Evolutionary conservation across 176 grass and related monocot species (phyloP).

Genomic region (Oryza meyeriana): DNA sequence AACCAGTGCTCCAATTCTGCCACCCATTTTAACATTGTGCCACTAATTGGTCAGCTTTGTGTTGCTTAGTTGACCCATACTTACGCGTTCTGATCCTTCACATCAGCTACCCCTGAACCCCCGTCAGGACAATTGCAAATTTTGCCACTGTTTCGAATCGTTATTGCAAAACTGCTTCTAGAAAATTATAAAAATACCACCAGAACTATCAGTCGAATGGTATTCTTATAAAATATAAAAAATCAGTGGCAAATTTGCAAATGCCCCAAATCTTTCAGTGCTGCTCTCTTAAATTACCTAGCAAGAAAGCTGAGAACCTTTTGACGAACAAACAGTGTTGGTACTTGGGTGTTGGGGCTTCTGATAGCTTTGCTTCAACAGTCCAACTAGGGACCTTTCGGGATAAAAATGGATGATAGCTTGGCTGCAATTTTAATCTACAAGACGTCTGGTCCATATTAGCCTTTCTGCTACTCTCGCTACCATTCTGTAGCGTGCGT

Average conservation of each 20-base stretch:
- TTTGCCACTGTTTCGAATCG: no score
- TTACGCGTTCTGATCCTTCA: neutral
- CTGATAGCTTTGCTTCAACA: constrained; percentile 23
- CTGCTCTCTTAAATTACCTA: neutral
- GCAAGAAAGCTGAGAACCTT: neutral
- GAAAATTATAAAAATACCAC: no score
- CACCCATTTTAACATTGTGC: neutral
- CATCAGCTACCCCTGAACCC: neutral
- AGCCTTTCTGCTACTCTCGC: neutral
- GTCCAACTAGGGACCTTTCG: neutral
- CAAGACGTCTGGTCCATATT: neutral
- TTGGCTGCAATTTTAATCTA: neutral
- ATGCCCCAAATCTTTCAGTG: neutral
- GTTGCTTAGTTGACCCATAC: neutral
- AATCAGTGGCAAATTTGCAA: no score
- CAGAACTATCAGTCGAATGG: no score
- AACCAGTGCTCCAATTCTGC: neutral
- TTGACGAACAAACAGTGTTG: neutral
- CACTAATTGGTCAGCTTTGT: neutral
- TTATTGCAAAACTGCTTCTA: no score
- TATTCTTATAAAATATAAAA: no score
- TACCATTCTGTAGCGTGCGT: neutral
- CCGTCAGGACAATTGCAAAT: no score
- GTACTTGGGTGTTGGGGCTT: constrained; percentile 8
- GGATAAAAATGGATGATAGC: neutral